Base-by-base conservation (phyloP, 208 protist species). In the Herpetomonas samuelpessoai region DNA sequence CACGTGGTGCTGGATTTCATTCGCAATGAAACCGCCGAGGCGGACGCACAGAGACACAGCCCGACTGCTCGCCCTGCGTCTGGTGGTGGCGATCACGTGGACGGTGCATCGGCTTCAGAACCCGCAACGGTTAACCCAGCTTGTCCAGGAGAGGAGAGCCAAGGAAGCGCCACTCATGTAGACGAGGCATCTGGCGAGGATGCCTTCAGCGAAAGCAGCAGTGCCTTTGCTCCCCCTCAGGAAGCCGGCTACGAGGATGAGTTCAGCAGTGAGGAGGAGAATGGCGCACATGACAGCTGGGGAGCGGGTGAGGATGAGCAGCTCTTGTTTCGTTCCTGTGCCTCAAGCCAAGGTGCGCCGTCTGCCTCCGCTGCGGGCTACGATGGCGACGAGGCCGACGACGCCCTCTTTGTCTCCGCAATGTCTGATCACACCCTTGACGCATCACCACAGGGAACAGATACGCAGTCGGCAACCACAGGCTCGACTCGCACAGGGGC, bases 1-100 rank as follows among this genome's bases (percentile, higher is more conserved):
- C 21, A 65, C 9, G 21, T 65, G 3, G 60, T 65, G n/a, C 45
- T 65, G 53, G 48, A 65, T n/a, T 57, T 41, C 24, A 28, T 61
- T 51, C 50, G 18, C 35, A 41, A 41, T 6, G 24, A 19, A 10
- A 9, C 19, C 12, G 38, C 14, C 14, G 18, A 18, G 38, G 38
- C 12, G 38, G 38, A 45, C 38, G 18, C 12, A 45, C 38, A 45
- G 38, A 45, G 38, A 45, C 14, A 18, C 38, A 45, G 18, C 38
- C 12, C 38, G 38, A 12, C 18, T n/a, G 12, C 18, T n/a, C n/a
- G n/a, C n/a, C n/a, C n/a, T n/a, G n/a, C n/a, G n/a, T n/a, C n/a
- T n/a, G n/a, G n/a, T n/a, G 46, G 18, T n/a, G 12, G 24, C 7
- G 46, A 51, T 51, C 12, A 51, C 19, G 46, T 22, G 46, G 18